These are phyloP conservation scores for Naganishia antarctica DNA, from an alignment of 768 basidiomycete species.

Conservation along the genomic window DNA sequence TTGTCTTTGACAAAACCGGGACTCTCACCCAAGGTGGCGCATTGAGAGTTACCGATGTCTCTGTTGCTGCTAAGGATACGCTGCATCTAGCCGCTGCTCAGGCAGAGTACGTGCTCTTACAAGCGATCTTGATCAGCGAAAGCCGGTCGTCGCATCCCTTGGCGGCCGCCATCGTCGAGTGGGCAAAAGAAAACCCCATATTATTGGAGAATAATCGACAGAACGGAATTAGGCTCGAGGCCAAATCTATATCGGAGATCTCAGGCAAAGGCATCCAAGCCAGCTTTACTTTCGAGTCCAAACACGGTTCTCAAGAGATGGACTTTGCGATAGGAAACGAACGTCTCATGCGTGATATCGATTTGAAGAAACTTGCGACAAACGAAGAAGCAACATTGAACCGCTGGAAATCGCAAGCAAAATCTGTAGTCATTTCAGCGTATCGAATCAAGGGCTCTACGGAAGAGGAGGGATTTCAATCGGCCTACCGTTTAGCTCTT, in stretches of 20 bases:
- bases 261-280: slow-evolving; percentile 65
- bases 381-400: slow-evolving; percentile 24
- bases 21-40: slow-evolving; percentile 59
- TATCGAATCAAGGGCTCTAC: neutral
- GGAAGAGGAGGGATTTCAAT: neutral
- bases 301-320: slow-evolving; percentile 38
- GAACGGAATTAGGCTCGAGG: neutral
- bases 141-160: slow-evolving; percentile 57
- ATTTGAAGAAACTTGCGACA: slow-evolving; percentile 31
- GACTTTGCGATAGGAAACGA: slow-evolving; percentile 67
- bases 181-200: slow-evolving; percentile 43
- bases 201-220: slow-evolving; percentile 44
- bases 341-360: slow-evolving; percentile 59
- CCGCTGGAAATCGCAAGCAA: slow-evolving; percentile 62
- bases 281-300: slow-evolving; percentile 47
- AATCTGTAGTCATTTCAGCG: slow-evolving; percentile 67
- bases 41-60: slow-evolving; percentile 56
- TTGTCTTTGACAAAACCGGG: slow-evolving; percentile 84
- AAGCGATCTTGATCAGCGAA: slow-evolving; percentile 55
- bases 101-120: neutral
- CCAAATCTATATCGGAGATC: slow-evolving; percentile 52
- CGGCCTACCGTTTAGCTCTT: slow-evolving; percentile 53
- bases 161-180: slow-evolving; percentile 57
- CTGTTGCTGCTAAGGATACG: slow-evolving; percentile 17
- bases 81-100: neutral